Percentiles rank a stretch among this genome's conserved stretches.
Conservation (phyloP, 1,139 yeast species). For the Geotrichum klebahnii region DNA sequence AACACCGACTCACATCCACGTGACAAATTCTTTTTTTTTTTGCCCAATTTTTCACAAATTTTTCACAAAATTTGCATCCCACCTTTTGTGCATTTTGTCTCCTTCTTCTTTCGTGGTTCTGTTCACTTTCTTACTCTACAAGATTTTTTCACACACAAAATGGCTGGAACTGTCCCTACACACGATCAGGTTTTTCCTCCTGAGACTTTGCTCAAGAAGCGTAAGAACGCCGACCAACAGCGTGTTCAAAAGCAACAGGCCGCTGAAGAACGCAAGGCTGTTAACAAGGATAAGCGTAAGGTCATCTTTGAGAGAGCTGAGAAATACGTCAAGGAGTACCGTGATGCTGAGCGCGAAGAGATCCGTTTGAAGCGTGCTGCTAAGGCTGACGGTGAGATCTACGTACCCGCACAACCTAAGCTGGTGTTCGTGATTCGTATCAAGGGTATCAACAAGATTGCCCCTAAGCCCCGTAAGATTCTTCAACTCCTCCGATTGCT, state of each 20-base stretch:
- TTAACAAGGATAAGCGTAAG: slow-evolving; percentile 58
- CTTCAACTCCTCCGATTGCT: slow-evolving; percentile 94
- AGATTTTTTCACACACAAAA: too few relatives aligned
- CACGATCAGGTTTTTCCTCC: slow-evolving; percentile 50
- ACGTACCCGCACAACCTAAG: slow-evolving; percentile 95
- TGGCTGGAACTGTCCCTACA: slow-evolving; percentile 30
- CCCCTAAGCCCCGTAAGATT: slow-evolving; percentile 99
- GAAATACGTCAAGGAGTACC: slow-evolving; percentile 95
- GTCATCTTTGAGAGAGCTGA: slow-evolving; percentile 96
- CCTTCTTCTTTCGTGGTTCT: too few relatives aligned
- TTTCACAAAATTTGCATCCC: too few relatives aligned
- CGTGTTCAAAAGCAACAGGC: slow-evolving; percentile 58
- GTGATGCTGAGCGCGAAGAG: slow-evolving; percentile 88
- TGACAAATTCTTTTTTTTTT: too few relatives aligned
- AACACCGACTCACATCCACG: too few relatives aligned
- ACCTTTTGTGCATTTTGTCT: too few relatives aligned
- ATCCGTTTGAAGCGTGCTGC: slow-evolving; percentile 93
- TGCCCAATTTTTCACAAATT: too few relatives aligned
- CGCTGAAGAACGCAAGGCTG: slow-evolving; percentile 72
- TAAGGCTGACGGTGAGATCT: slow-evolving; percentile 73
- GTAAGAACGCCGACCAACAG: slow-evolving; percentile 56
- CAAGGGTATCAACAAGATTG: slow-evolving; percentile 99
- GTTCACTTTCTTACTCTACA: too few relatives aligned
- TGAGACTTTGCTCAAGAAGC: slow-evolving; percentile 94
- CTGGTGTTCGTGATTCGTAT: slow-evolving; percentile 96